Evolutionary conservation across 116 monocot species (phyloP), one percentile per base, ranked within the genome.

Genomic region (Zostera marina): DNA sequence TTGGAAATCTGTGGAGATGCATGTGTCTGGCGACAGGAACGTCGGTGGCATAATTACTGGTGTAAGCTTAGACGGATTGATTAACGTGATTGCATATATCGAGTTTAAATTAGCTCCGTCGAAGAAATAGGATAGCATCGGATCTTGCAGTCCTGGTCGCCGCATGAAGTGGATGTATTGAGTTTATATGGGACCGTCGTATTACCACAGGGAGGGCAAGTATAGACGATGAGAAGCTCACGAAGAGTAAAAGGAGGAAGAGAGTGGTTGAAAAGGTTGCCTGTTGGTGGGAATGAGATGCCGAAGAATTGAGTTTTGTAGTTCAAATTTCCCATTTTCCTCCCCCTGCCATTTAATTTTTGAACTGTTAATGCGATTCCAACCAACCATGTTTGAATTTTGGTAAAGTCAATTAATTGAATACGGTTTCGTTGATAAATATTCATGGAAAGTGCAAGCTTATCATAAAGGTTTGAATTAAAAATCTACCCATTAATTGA

Each of bases 131-230:
- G 58, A 14, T 60, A 69, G 76, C 92, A 92, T 0, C 53, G 74
- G 59, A 92, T 63, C 39, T 65, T 63, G 79, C 84, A 92, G 42
- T 47, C 13, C 0, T 66, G 78, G 42, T 92, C 78, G 53, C 80
- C 80, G 70, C 92, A 92, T 54, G 25, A 60, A 16, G 60, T 21
- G 47, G 65, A 56, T 21, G 83, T 92, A 76, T 76, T 78, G 17
- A 92, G 70, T 0, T 87, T 87, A 72, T 68, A 92, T 4, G 92
- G 92, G 11, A 87, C 83, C 0, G 76, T n/a, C 15, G 59, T 70
- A 21, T 62, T 44, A 45, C 92, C 92, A 69, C 92, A 92, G 15
- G 74, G 65, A 0, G 92, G 74, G 66, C 92, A 92, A 48, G n/a
- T 20, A 44, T 63, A 1, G 64, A 22, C 8, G 9, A 22, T 42